A percentile compares a stretch with the other conserved stretches of the same genome.
These are phyloP conservation scores for Colletotrichum sp. DNA, from an alignment of 2,329 filamentous ascomycete species.

Conservation along the genomic window DNA sequence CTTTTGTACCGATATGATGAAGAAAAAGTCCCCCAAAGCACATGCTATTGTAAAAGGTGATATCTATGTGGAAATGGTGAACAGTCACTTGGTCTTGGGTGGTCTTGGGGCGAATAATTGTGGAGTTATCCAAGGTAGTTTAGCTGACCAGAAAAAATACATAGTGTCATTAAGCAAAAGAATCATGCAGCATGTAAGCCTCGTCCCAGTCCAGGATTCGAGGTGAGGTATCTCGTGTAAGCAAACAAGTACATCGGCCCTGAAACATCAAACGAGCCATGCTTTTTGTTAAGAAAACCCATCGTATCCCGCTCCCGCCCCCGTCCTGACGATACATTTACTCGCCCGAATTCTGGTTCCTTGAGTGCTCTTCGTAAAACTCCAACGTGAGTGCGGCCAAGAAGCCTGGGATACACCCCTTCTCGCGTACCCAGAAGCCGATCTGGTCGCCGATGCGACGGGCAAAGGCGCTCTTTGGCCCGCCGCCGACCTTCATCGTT, in stretches of 20 bases:
- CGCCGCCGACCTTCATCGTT: constrained; percentile 97
- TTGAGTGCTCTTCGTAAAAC: constrained; percentile 78
- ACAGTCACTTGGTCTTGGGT: not conserved
- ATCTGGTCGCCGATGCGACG: constrained; percentile 84
- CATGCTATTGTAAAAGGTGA: not conserved
- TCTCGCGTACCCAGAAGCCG: constrained; percentile 93
- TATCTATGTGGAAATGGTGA: not conserved
- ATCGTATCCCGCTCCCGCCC: not conserved
- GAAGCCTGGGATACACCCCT: constrained; percentile 93
- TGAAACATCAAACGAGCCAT: not conserved
- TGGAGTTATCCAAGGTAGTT: not conserved
- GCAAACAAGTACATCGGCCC: not conserved
- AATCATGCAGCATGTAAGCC: not conserved
- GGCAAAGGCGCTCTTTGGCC: constrained; percentile 86
- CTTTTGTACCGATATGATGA: constrained; percentile 15
- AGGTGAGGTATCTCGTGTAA: constrained; percentile 17
- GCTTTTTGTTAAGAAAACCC: not conserved
- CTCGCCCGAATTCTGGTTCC: constrained; percentile 23
- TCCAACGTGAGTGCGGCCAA: constrained; percentile 89
- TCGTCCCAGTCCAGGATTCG: not conserved
- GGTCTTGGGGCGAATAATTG: not conserved
- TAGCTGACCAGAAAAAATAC: not conserved
- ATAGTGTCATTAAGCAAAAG: not conserved
- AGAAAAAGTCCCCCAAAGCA: not conserved
- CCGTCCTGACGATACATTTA: not conserved